A percentile compares a stretch with the other conserved stretches of the same genome.
Conservation (phyloP, 2,329 filamentous ascomycete genomes). For the Microdochium trichocladiopsis region DNA sequence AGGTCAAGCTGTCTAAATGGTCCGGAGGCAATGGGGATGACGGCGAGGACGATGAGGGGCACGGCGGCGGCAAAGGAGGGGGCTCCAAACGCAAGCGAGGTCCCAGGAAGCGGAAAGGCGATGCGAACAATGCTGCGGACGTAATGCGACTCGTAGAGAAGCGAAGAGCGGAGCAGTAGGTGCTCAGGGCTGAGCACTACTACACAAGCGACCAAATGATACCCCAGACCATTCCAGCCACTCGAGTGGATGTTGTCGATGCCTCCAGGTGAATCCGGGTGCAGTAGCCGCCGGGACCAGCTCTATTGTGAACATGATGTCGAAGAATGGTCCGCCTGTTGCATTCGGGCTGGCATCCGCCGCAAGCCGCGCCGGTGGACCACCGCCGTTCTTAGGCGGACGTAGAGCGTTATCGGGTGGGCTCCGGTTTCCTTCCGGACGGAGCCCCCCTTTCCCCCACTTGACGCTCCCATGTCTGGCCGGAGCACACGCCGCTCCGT, state of each 20-base stretch:
- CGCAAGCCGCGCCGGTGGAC: background rate
- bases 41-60: slow-evolving; percentile 42
- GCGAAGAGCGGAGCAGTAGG: slow-evolving; percentile 30
- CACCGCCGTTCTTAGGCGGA: background rate
- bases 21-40: background rate
- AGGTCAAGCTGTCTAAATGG: slow-evolving; percentile 63
- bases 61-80: slow-evolving; percentile 31
- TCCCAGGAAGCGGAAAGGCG: slow-evolving; percentile 69
- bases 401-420: background rate
- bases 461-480: background rate
- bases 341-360: too few relatives aligned
- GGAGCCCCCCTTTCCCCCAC: background rate
- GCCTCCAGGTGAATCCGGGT: background rate
- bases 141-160: slow-evolving; percentile 72
- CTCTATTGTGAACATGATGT: too few relatives aligned
- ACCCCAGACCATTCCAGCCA: background rate
- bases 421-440: background rate
- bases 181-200: background rate
- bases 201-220: slow-evolving; percentile 1
- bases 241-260: too few relatives aligned
- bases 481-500: background rate
- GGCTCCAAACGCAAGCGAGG: slow-evolving; percentile 60
- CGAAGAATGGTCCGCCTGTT: too few relatives aligned
- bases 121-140: slow-evolving; percentile 71
- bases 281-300: too few relatives aligned